These are phyloP conservation scores for Clarkia xantiana DNA, from an alignment of 345 rosid genomes.

Conservation along the genomic window DNA sequence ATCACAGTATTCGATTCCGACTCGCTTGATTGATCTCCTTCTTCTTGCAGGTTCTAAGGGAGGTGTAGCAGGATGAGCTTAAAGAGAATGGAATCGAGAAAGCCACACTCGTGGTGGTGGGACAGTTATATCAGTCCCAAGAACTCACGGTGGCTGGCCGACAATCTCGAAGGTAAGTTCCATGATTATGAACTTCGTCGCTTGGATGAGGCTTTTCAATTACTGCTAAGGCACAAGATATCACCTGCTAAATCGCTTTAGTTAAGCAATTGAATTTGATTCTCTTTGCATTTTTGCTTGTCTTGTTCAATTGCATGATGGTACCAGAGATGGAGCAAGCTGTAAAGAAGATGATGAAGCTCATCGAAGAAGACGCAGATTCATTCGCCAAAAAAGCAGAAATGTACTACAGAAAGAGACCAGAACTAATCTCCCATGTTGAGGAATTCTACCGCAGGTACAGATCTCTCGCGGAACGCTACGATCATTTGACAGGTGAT, in stretches of 20 bases:
- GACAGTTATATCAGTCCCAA: slow-evolving; percentile 65
- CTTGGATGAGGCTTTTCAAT: background rate
- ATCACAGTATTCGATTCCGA: too few species aligned
- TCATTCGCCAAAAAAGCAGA: slow-evolving; percentile 87
- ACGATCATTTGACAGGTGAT: slow-evolving; percentile 68
- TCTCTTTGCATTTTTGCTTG: background rate
- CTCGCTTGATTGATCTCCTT: too few species aligned
- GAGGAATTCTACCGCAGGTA: slow-evolving; percentile 81
- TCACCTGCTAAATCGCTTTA: background rate
- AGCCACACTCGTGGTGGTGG: slow-evolving; percentile 85
- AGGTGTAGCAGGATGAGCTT: background rate
- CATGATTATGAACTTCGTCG: background rate
- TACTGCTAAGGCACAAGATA: too few species aligned
- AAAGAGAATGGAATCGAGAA: slow-evolving; percentile 35
- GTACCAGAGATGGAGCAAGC: slow-evolving; percentile 70
- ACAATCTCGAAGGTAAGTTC: slow-evolving; percentile 58
- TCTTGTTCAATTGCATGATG: slow-evolving; percentile 2
- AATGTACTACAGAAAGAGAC: slow-evolving; percentile 74
- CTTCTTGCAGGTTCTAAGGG: too few species aligned
- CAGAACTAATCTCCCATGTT: slow-evolving; percentile 52
- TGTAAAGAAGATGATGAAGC: slow-evolving; percentile 61
- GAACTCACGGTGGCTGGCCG: slow-evolving; percentile 78
- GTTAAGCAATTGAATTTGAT: background rate
- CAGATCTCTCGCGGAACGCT: slow-evolving; percentile 74
- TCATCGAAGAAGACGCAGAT: slow-evolving; percentile 82